Conservation (phyloP, 805 yeast species). For the Spathaspora hagerdaliae region DNA sequence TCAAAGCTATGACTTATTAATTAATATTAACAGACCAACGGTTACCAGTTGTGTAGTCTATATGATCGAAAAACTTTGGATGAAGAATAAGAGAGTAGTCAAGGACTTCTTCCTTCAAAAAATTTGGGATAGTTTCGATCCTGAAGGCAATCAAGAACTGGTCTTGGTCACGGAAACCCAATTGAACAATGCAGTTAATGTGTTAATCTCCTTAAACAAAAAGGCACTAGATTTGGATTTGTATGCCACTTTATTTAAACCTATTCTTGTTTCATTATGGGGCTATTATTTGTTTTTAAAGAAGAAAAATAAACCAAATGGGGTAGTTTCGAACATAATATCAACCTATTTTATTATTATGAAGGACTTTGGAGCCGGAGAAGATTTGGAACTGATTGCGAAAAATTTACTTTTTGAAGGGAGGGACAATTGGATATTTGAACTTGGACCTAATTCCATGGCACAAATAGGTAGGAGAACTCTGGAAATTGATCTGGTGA, state of each 20-base stretch:
- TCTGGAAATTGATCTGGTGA: neutral
- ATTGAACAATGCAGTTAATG: constrained; percentile 62
- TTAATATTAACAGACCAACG: constrained; percentile 57
- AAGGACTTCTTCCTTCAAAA: constrained; percentile 55
- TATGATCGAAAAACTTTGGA: constrained; percentile 49
- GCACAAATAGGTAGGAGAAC: constrained; percentile 21
- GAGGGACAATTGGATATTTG: constrained; percentile 36
- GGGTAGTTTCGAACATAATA: constrained; percentile 33
- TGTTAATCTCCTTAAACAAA: constrained; percentile 58
- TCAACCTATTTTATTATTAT: constrained; percentile 30
- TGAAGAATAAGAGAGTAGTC: constrained; percentile 45
- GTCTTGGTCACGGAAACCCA: constrained; percentile 42
- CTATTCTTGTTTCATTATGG: constrained; percentile 40
- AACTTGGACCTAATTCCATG: constrained; percentile 37
- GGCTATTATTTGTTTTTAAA: constrained; percentile 38
- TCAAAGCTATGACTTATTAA: constrained; percentile 61
- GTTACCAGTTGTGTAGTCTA: constrained; percentile 54
- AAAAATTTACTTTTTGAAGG: constrained; percentile 27
- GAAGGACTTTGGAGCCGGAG: constrained; percentile 14
- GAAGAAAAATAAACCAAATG: constrained; percentile 23
- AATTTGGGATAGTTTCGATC: constrained; percentile 45
- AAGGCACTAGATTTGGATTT: constrained; percentile 24
- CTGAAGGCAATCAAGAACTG: constrained; percentile 19
- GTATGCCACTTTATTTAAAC: constrained; percentile 20
- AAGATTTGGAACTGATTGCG: constrained; percentile 28